Percentiles rank a stretch among this genome's conserved stretches.
These are phyloP conservation scores for Candida sp. DNA, from an alignment of 1,139 yeast genomes.

Conservation along the genomic window DNA sequence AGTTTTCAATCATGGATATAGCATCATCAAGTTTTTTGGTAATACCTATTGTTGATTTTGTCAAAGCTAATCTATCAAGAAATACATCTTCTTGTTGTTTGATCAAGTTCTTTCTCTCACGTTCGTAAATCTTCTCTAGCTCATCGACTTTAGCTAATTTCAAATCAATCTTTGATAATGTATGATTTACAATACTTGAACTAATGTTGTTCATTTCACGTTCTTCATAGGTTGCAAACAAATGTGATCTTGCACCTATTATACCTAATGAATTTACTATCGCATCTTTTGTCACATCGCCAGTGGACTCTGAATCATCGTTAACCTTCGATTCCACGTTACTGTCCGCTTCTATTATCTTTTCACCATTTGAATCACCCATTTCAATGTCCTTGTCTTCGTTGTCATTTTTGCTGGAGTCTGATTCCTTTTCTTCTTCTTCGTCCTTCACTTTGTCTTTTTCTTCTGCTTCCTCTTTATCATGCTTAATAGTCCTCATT, in stretches of 20 bases:
- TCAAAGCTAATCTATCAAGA: constrained; percentile 72
- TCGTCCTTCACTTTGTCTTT: constrained; percentile 16
- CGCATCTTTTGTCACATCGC: constrained; percentile 37
- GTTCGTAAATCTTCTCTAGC: constrained; percentile 75
- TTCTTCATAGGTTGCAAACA: constrained; percentile 81
- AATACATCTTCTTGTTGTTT: constrained; percentile 80
- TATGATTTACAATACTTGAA: constrained; percentile 62
- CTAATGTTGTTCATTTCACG: constrained; percentile 66
- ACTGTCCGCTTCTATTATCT: constrained; percentile 2
- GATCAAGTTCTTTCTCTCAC: constrained; percentile 71
- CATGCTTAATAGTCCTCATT: constrained; percentile 21
- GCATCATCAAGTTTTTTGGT: constrained; percentile 48
- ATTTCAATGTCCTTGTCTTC: constrained; percentile 1
- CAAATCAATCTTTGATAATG: constrained; percentile 70
- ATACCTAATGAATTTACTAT: constrained; percentile 58
- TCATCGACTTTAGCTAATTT: constrained; percentile 69
- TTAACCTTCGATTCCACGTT: constrained; percentile 4
- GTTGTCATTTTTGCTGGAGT: constrained; percentile 8
- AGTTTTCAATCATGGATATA: constrained; percentile 28
- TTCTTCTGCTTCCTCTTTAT: constrained; percentile 19
- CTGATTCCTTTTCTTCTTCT: constrained; percentile 7
- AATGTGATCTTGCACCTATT: constrained; percentile 79
- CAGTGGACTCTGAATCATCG: constrained; percentile 2
- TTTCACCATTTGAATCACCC: constrained; percentile 4
- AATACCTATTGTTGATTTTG: constrained; percentile 54